phyloP scores from a whole-genome alignment of 2,329 filamentous ascomycete genomes.

The Microsporum audouinii region DNA sequence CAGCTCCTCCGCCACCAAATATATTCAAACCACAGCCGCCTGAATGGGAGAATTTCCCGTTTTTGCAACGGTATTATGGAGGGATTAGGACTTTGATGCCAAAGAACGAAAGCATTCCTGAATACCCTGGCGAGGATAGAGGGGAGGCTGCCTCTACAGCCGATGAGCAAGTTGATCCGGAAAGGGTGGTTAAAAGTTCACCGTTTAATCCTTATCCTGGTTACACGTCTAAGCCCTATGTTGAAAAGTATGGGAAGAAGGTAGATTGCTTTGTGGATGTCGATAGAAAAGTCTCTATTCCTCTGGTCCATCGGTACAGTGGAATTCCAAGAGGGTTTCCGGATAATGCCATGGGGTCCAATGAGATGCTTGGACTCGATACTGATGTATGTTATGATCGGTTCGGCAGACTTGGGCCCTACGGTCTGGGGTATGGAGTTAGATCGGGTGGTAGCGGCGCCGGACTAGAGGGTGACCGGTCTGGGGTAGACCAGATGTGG shows the following conservation, averaged over 20 bases:
- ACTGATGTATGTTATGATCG: slow-evolving; percentile 89
- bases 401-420: slow-evolving; percentile 76
- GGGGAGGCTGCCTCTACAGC: slow-evolving; percentile 5
- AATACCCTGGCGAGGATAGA: slow-evolving; percentile 58
- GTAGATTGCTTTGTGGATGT: slow-evolving; percentile 69
- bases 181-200: slow-evolving; percentile 19
- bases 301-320: slow-evolving; percentile 59
- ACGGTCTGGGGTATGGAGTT: slow-evolving; percentile 75
- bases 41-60: slow-evolving; percentile 74
- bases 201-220: slow-evolving; percentile 59
- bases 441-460: slow-evolving; percentile 70
- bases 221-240: slow-evolving; percentile 48
- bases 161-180: background rate
- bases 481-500: slow-evolving; percentile 74
- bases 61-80: slow-evolving; percentile 80
- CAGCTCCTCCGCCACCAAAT: slow-evolving; percentile 41
- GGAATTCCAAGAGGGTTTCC: slow-evolving; percentile 79
- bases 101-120: slow-evolving; percentile 56
- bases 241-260: slow-evolving; percentile 46
- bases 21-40: slow-evolving; percentile 34
- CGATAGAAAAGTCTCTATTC: slow-evolving; percentile 53
- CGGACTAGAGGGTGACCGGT: slow-evolving; percentile 72
- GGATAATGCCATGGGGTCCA: slow-evolving; percentile 73
- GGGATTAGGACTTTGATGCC: slow-evolving; percentile 64
- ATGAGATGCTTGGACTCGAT: slow-evolving; percentile 64